A percentile compares a stretch with the other conserved stretches of the same genome.
Conservation (phyloP, 345 rosid species). For the Zanthoxylum bungeanum region DNA sequence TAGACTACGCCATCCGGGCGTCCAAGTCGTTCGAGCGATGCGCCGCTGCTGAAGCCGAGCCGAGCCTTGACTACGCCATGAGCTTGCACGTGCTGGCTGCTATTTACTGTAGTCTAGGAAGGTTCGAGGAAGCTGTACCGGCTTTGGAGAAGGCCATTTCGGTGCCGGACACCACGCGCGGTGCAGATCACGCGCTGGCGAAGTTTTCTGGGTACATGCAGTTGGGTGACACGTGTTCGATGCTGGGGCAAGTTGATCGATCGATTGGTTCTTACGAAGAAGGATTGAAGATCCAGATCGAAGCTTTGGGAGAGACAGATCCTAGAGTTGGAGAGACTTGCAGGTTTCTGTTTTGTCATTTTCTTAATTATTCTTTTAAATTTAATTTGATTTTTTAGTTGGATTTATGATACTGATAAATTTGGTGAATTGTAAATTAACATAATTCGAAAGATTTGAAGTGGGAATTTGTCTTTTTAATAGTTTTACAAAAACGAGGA, state of each 20-base stretch:
- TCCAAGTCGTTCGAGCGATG: slow-evolving; percentile 87
- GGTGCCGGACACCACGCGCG: slow-evolving; percentile 70
- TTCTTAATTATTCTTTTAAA: too few species aligned
- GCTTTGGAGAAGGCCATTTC: slow-evolving; percentile 75
- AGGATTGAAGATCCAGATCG: slow-evolving; percentile 95
- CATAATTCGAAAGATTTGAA: not conserved
- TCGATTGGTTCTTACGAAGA: slow-evolving; percentile 81
- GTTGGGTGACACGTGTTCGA: slow-evolving; percentile 88
- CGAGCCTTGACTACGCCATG: slow-evolving; percentile 90
- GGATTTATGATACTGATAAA: not conserved
- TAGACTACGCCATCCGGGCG: slow-evolving; percentile 91
- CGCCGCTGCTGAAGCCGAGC: slow-evolving; percentile 64
- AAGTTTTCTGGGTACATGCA: slow-evolving; percentile 97
- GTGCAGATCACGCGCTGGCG: slow-evolving; percentile 89
- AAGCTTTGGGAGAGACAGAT: slow-evolving; percentile 88
- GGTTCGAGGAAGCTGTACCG: slow-evolving; percentile 92
- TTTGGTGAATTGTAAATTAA: not conserved
- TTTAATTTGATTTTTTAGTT: not conserved
- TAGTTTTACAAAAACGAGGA: not conserved
- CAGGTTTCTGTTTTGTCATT: slow-evolving; percentile 48
- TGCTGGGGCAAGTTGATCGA: slow-evolving; percentile 93
- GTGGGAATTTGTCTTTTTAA: not conserved
- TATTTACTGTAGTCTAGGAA: slow-evolving; percentile 86
- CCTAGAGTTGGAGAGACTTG: slow-evolving; percentile 99
- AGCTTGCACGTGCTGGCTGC: slow-evolving; percentile 96